Percentiles rank a stretch among this genome's conserved stretches.
phyloP scores from a whole-genome alignment of 768 basidiomycete species.

The Leccinum variicolor region DNA sequence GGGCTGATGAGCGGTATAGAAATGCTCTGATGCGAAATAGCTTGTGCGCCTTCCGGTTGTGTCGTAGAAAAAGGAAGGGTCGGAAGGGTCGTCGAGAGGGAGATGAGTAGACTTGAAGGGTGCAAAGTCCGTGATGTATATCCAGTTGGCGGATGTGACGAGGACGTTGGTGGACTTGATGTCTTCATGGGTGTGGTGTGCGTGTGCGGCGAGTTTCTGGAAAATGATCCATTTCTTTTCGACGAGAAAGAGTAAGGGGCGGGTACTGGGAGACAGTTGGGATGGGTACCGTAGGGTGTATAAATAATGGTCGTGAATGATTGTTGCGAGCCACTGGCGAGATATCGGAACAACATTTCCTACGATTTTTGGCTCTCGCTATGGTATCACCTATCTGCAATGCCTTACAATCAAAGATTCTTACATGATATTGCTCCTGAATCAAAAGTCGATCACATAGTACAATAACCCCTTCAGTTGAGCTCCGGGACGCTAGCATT shows the following conservation, averaged over 20 bases:
- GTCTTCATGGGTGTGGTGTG: conserved; percentile 90
- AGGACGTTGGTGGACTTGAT: conserved; percentile 97
- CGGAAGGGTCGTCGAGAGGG: conserved; percentile 93
- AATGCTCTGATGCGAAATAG: conserved; percentile 94
- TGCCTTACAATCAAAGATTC: conserved; percentile 7
- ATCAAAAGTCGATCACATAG: background rate
- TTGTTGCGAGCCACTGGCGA: too few relatives aligned
- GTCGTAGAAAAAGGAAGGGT: conserved; percentile 98
- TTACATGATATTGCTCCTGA: background rate
- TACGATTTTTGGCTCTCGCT: background rate
- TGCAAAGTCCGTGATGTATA: conserved; percentile 94
- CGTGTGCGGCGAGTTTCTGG: conserved; percentile 82
- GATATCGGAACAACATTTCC: conserved; percentile 5
- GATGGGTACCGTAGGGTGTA: background rate
- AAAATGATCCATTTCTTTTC: conserved; percentile 99
- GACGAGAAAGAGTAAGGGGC: conserved; percentile 85
- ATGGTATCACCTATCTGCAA: conserved; percentile 2
- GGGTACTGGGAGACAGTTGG: conserved; percentile 56
- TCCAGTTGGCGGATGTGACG: conserved; percentile 94
- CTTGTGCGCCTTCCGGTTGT: conserved; percentile 91
- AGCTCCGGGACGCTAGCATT: conserved; percentile 2
- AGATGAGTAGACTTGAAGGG: conserved; percentile 93
- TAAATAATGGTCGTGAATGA: too few relatives aligned
- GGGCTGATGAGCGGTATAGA: conserved; percentile 75
- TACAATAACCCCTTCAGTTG: conserved; percentile 6